Conservation (phyloP, 768 basidiomycete genomes). For the Boletus sp. region DNA sequence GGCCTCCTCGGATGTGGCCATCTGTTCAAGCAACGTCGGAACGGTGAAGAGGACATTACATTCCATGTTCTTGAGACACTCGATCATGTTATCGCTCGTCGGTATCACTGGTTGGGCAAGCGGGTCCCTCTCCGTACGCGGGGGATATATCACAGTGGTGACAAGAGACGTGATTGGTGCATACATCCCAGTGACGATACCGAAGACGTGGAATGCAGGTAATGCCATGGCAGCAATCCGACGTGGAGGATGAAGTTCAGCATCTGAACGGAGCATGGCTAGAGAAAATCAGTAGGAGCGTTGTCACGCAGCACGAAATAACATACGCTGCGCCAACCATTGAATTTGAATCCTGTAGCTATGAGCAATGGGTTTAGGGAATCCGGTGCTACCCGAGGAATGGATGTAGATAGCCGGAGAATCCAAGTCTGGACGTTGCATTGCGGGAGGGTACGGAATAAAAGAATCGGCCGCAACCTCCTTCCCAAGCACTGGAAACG, state of each 20-base stretch:
- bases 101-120: slow-evolving; percentile 35
- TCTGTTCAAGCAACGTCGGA: slow-evolving; percentile 40
- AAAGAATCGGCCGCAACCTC: slow-evolving; percentile 26
- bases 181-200: slow-evolving; percentile 18
- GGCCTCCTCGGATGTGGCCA: slow-evolving; percentile 28
- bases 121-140: slow-evolving; percentile 19
- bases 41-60: slow-evolving; percentile 34
- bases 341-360: slow-evolving; percentile 34
- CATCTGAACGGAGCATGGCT: slow-evolving; percentile 5
- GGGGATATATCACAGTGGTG: slow-evolving; percentile 27
- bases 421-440: slow-evolving; percentile 26
- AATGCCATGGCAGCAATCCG: slow-evolving; percentile 24
- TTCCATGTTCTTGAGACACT: slow-evolving; percentile 29
- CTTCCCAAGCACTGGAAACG: slow-evolving; percentile 41
- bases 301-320: background rate
- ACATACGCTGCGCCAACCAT: slow-evolving; percentile 37
- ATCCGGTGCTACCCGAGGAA: slow-evolving; percentile 49
- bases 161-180: slow-evolving; percentile 15
- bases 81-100: slow-evolving; percentile 39
- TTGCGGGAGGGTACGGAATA: slow-evolving; percentile 12
- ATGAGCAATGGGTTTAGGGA: slow-evolving; percentile 45
- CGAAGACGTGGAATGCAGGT: slow-evolving; percentile 30
- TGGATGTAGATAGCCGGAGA: slow-evolving; percentile 45
- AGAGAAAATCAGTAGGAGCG: background rate
- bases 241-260: slow-evolving; percentile 8